A percentile compares a stretch with the other conserved stretches of the same genome.
Conservation (phyloP, 768 basidiomycete genomes). For the Stropharia rugosoannulata region DNA sequence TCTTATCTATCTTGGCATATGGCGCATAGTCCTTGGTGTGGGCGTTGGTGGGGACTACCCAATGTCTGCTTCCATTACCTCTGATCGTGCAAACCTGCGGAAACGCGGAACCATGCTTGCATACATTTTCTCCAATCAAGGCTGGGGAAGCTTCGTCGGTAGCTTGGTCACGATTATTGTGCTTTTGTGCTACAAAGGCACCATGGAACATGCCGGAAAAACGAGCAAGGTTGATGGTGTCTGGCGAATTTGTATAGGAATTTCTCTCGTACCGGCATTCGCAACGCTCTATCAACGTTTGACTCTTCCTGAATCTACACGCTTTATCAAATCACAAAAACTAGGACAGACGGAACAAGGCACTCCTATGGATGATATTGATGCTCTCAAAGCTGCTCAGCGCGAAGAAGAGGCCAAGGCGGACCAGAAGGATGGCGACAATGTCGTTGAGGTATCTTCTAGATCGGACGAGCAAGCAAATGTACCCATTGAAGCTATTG, state of each 20-base stretch:
- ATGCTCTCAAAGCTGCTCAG: conserved; percentile 24
- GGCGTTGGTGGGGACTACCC: conserved; percentile 84
- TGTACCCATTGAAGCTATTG: conserved; percentile 16
- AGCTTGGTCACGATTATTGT: conserved; percentile 63
- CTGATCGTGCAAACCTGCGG: conserved; percentile 62
- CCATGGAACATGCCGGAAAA: conserved; percentile 53
- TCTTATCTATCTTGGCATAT: conserved; percentile 65
- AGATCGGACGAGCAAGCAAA: background rate
- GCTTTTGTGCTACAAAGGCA: conserved; percentile 58
- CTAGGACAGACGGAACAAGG: conserved; percentile 20
- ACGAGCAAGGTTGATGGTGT: conserved; percentile 72
- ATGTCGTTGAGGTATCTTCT: background rate
- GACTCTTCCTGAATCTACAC: conserved; percentile 67
- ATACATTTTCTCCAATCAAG: conserved; percentile 77
- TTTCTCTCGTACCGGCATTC: conserved; percentile 75
- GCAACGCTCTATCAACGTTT: conserved; percentile 75
- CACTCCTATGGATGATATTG: conserved; percentile 23
- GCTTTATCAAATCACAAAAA: conserved; percentile 45
- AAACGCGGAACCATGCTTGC: conserved; percentile 71
- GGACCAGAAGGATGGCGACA: background rate
- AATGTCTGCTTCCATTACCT: conserved; percentile 69
- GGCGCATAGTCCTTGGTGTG: conserved; percentile 72
- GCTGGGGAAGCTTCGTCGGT: conserved; percentile 73
- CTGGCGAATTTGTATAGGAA: conserved; percentile 74
- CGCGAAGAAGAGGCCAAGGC: conserved; percentile 3